Evolutionary conservation across 495 filamentous ascomycete genomes (phyloP).

Genomic region (Talaromyces stipitatus): DNA sequence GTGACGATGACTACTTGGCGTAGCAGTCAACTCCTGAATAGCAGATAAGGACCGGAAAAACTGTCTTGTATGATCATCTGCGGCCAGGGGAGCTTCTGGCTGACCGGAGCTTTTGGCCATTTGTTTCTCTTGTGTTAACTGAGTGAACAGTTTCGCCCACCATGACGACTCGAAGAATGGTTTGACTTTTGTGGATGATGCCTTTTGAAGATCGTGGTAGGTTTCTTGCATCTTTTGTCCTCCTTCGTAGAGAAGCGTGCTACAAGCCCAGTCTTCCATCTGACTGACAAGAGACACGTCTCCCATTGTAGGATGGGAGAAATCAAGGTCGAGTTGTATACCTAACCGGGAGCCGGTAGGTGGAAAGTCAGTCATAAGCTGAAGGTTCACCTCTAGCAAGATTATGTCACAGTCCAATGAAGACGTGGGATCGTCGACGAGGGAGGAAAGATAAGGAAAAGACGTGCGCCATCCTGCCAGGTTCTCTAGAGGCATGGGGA

Average conservation of each 20-base stretch:
- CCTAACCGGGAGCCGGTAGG: constrained; percentile 32
- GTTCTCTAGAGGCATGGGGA: constrained; percentile 35
- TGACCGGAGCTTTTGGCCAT: constrained; percentile 29
- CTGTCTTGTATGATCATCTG: constrained; percentile 29
- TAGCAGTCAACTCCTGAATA: constrained; percentile 43
- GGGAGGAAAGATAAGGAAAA: constrained; percentile 35
- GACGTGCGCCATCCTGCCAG: constrained; percentile 35
- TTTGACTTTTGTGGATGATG: constrained; percentile 35
- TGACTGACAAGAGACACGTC: constrained; percentile 30
- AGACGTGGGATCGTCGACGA: constrained; percentile 27
- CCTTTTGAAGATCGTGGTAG: constrained; percentile 26
- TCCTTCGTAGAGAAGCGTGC: constrained; percentile 37
- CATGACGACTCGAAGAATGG: constrained; percentile 41
- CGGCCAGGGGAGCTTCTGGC: constrained; percentile 22
- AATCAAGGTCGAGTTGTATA: constrained; percentile 38
- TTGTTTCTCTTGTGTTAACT: constrained; percentile 31
- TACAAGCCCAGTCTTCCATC: constrained; percentile 42
- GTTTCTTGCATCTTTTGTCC: constrained; percentile 25
- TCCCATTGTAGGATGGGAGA: constrained; percentile 27
- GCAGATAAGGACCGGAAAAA: constrained; percentile 38
- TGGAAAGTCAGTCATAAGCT: constrained; percentile 40
- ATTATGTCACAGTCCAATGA: constrained; percentile 40
- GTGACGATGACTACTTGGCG: constrained; percentile 21
- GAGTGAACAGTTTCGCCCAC: constrained; percentile 41
- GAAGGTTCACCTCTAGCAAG: constrained; percentile 39